Conservation (phyloP, 1,139 yeast species). For the Scheffersomyces illinoinensis region DNA sequence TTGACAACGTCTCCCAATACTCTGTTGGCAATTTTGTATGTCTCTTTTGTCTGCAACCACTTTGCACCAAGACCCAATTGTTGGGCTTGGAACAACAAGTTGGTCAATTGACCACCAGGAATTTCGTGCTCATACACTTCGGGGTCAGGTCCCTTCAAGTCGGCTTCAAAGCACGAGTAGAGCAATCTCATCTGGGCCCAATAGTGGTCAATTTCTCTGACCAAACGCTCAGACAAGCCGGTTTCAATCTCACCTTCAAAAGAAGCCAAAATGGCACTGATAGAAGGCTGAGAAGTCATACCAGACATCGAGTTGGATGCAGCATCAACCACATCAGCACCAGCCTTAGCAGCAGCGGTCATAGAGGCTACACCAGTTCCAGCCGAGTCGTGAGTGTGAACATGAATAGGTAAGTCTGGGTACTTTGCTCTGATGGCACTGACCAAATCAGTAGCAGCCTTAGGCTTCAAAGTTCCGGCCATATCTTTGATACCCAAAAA, state of each 20-base stretch:
- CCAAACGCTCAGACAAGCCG: constrained; percentile 65
- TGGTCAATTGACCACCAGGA: constrained; percentile 99
- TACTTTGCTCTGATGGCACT: constrained; percentile 80
- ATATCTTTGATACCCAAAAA: constrained; percentile 96
- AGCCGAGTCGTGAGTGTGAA: constrained; percentile 98
- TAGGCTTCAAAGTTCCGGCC: constrained; percentile 99
- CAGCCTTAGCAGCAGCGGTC: constrained; percentile 92
- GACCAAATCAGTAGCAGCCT: constrained; percentile 81
- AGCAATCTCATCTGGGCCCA: constrained; percentile 99
- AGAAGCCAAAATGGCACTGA: constrained; percentile 89
- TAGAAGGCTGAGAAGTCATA: constrained; percentile 96
- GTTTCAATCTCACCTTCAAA: constrained; percentile 84
- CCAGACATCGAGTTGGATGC: constrained; percentile 98
- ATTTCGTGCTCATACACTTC: constrained; percentile 98
- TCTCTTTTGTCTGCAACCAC: constrained; percentile 94
- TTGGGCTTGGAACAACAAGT: constrained; percentile 96
- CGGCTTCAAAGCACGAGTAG: constrained; percentile 97
- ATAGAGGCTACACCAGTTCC: constrained; percentile 99
- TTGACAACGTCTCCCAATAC: constrained; percentile 94
- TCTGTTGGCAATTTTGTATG: constrained; percentile 86
- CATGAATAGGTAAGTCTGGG: constrained; percentile 95
- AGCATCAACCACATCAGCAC: constrained; percentile 98
- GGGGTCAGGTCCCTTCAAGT: constrained; percentile 98
- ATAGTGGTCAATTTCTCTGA: constrained; percentile 84
- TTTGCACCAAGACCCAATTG: constrained; percentile 96